Evolutionary conservation across 805 yeast species (phyloP).

Genomic region (Spathaspora gorwiae): DNA sequence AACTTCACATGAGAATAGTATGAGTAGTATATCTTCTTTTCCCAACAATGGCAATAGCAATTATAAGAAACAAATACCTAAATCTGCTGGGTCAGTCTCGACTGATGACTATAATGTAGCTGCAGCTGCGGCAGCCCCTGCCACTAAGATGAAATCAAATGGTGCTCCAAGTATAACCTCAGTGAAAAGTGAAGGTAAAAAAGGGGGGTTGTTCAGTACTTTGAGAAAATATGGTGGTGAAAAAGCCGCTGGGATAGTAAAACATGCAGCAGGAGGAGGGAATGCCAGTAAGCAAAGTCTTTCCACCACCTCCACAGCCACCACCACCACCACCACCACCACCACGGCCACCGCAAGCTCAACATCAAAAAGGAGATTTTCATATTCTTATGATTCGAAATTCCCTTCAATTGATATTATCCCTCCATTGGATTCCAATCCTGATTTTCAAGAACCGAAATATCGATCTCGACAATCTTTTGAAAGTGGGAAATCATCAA

Average conservation of each 20-base stretch:
- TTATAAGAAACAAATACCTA: neutral
- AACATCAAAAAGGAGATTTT: neutral
- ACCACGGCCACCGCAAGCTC: too few species aligned
- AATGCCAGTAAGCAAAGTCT: neutral
- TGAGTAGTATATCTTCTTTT: neutral
- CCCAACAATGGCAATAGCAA: neutral
- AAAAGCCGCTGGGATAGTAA: neutral
- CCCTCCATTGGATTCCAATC: conserved; percentile 3
- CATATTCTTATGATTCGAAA: neutral
- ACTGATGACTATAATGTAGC: neutral
- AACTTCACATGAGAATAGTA: conserved; percentile 19
- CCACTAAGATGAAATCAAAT: neutral
- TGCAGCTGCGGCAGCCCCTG: neutral
- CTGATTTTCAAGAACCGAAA: neutral
- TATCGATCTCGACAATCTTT: neutral
- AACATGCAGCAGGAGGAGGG: neutral
- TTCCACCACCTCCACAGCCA: too few species aligned
- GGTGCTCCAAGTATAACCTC: neutral
- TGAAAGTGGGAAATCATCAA: neutral
- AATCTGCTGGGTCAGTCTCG: neutral
- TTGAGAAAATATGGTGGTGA: conserved; percentile 33
- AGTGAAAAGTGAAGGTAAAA: conserved; percentile 7
- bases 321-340: neutral
- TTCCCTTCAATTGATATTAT: neutral
- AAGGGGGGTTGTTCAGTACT: conserved; percentile 36